These are phyloP conservation scores for Pyrenophora tritici-repentis DNA, from an alignment of 2,329 filamentous ascomycete genomes.

Conservation along the genomic window DNA sequence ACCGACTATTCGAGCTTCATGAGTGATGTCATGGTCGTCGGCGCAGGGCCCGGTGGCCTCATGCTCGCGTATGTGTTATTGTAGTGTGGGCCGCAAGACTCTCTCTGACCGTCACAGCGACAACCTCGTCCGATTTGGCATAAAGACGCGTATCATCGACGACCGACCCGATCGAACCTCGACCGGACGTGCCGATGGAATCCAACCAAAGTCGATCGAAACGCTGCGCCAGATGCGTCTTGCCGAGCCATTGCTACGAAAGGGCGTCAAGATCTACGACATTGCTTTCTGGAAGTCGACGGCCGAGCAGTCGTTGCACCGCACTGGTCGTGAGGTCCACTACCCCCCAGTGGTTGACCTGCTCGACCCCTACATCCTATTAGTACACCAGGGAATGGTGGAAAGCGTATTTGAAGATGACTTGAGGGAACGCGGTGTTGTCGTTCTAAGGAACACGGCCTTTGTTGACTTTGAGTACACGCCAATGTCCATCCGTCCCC, in stretches of 20 bases:
- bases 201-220: conserved; percentile 80
- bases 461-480: conserved; percentile 60
- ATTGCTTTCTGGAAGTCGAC: conserved; percentile 68
- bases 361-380: conserved; percentile 59
- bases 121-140: conserved; percentile 67
- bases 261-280: conserved; percentile 73
- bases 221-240: conserved; percentile 74
- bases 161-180: conserved; percentile 70
- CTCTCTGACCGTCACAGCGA: conserved; percentile 45
- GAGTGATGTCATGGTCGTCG: conserved; percentile 50
- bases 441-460: conserved; percentile 66
- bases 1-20: conserved; percentile 41
- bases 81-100: background rate
- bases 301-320: conserved; percentile 54
- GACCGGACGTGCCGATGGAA: conserved; percentile 71
- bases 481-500: conserved; percentile 42
- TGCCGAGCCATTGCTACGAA: conserved; percentile 69
- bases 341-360: conserved; percentile 62
- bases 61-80: conserved; percentile 49
- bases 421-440: conserved; percentile 65
- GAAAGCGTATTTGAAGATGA: conserved; percentile 73
- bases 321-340: conserved; percentile 69
- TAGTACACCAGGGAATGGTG: conserved; percentile 75
- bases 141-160: conserved; percentile 69
- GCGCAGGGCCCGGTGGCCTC: conserved; percentile 50